Percentiles rank a stretch among this genome's conserved stretches.
Evolutionary conservation across 768 basidiomycete genomes (phyloP).

Genomic region (Tylopilus felleus): DNA sequence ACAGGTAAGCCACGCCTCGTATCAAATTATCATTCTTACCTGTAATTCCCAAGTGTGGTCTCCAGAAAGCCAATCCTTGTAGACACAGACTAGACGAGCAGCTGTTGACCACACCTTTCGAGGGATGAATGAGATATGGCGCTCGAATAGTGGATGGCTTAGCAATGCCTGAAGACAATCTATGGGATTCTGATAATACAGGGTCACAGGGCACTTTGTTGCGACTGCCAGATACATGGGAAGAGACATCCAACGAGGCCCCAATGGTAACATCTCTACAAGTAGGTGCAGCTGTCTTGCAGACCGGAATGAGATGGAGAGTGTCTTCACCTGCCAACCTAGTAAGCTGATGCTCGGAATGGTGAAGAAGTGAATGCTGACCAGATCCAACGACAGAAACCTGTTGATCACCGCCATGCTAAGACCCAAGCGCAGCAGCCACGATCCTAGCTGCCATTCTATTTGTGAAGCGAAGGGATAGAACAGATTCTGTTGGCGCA

Average conservation of each 20-base stretch:
- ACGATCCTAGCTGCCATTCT: not conserved
- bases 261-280: no score
- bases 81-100: not conserved
- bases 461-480: not conserved
- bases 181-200: not conserved
- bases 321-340: no score
- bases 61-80: not conserved
- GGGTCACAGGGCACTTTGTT: not conserved
- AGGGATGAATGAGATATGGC: not conserved
- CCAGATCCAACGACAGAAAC: not conserved
- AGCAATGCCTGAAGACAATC: slow-evolving; percentile 1
- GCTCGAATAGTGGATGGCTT: not conserved
- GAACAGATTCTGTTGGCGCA: not conserved
- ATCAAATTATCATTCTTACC: no score
- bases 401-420: not conserved
- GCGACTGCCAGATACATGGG: no score
- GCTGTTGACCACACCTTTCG: not conserved
- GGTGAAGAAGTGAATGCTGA: not conserved
- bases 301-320: no score
- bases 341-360: no score
- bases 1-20: no score
- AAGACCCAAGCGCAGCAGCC: not conserved
- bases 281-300: no score
- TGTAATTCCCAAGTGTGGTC: not conserved
- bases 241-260: no score